Percentiles rank a stretch among this genome's conserved stretches.
Conservation (phyloP, 495 filamentous ascomycete species). For the Amniculicola lignicola region DNA sequence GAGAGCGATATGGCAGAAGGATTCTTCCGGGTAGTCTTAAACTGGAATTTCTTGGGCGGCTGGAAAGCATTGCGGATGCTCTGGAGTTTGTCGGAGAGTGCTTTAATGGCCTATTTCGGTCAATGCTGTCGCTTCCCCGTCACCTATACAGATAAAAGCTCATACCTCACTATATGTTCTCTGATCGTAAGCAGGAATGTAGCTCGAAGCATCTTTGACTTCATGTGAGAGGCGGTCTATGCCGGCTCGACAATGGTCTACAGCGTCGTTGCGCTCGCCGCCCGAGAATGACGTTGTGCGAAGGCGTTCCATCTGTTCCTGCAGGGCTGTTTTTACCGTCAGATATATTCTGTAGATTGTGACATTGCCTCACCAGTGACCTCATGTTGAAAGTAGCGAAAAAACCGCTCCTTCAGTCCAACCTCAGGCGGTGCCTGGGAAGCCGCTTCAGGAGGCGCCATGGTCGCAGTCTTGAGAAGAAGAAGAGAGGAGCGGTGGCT, state of each 20-base stretch:
- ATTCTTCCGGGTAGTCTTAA: constrained; percentile 60
- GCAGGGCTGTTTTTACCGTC: constrained; percentile 51
- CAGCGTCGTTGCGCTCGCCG: constrained; percentile 60
- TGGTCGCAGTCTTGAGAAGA: too few relatives aligned
- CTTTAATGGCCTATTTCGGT: constrained; percentile 59
- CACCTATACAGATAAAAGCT: constrained; percentile 6
- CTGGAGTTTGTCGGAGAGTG: constrained; percentile 61
- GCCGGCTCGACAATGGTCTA: constrained; percentile 62
- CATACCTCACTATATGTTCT: constrained; percentile 67
- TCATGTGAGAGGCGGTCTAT: constrained; percentile 66
- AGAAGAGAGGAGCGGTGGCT: too few relatives aligned
- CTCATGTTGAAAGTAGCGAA: constrained; percentile 72
- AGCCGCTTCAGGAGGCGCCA: constrained; percentile 6
- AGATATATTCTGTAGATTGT: background rate
- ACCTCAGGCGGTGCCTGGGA: constrained; percentile 39
- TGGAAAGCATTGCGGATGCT: constrained; percentile 55
- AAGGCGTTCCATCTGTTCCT: constrained; percentile 59
- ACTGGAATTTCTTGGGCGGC: constrained; percentile 68
- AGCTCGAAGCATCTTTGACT: constrained; percentile 64
- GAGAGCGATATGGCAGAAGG: constrained; percentile 54
- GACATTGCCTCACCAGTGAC: constrained; percentile 55
- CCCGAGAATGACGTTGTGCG: constrained; percentile 51
- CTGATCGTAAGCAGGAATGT: constrained; percentile 74
- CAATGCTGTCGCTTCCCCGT: too few relatives aligned
- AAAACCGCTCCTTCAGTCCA: constrained; percentile 68